A percentile compares a stretch with the other conserved stretches of the same genome.
Evolutionary conservation across 148 eudicot genomes (phyloP).

Genomic region (Diospyros kaki): DNA sequence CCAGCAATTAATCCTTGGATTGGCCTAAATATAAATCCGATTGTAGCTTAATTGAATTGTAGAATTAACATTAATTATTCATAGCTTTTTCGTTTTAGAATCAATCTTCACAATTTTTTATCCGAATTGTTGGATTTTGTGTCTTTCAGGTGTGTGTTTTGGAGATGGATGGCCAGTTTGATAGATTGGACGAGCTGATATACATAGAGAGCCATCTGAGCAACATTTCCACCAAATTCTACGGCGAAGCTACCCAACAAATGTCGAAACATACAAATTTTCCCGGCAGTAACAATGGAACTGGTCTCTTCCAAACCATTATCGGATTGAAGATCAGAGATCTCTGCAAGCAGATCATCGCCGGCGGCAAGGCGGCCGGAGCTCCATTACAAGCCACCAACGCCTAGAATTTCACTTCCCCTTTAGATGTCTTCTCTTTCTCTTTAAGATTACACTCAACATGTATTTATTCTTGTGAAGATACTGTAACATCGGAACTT

Average conservation of each 20-base stretch:
- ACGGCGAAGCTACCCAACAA: slow-evolving; percentile 96
- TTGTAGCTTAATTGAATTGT: too few species aligned
- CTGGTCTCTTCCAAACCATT: slow-evolving; percentile 95
- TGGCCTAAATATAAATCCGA: too few species aligned
- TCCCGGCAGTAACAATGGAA: slow-evolving; percentile 98
- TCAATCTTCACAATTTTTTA: too few species aligned
- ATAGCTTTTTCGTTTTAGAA: too few species aligned
- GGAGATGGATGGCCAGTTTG: slow-evolving; percentile 98
- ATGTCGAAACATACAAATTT: slow-evolving; percentile 93
- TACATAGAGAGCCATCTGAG: slow-evolving; percentile 96
- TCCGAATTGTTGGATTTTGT: too few species aligned
- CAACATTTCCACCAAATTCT: slow-evolving; percentile 91
- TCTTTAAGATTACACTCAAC: slow-evolving; percentile 13
- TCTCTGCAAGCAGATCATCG: slow-evolving; percentile 74
- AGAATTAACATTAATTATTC: too few species aligned
- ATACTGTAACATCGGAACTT: slow-evolving; percentile 12
- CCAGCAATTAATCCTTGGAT: too few species aligned
- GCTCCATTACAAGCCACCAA: slow-evolving; percentile 64
- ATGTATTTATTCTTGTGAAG: slow-evolving; percentile 13
- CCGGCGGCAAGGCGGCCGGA: slow-evolving; percentile 34
- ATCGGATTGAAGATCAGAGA: slow-evolving; percentile 93
- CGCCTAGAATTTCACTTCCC: slow-evolving; percentile 32
- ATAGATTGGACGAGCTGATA: slow-evolving; percentile 95
- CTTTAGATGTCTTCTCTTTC: slow-evolving; percentile 6
- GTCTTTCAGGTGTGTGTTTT: slow-evolving; percentile 68